A percentile compares a stretch with the other conserved stretches of the same genome.
Evolutionary conservation across 148 eudicot genomes (phyloP).

Genomic region (Diospyros lotus): DNA sequence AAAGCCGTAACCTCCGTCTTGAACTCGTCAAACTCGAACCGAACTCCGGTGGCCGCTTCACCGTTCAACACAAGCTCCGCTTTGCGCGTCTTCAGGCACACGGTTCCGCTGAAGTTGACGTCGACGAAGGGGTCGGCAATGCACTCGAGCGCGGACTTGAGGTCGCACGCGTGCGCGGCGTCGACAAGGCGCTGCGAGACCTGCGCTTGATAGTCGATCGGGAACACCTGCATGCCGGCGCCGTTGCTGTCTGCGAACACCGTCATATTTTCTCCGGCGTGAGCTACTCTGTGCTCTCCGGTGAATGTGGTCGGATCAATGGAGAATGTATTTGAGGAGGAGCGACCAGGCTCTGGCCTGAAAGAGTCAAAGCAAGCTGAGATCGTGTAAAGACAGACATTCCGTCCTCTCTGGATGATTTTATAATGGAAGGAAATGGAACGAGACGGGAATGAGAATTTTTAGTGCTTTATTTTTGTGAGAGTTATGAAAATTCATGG

Average conservation of each 20-base stretch:
- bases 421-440: too few relatives aligned
- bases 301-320: too few relatives aligned
- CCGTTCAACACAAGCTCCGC: slow-evolving; percentile 49
- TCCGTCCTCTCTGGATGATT: too few relatives aligned
- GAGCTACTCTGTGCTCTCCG: too few relatives aligned
- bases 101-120: slow-evolving; percentile 56
- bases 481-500: too few relatives aligned
- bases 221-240: slow-evolving; percentile 39
- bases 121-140: slow-evolving; percentile 47
- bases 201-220: slow-evolving; percentile 36
- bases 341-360: too few relatives aligned
- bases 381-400: too few relatives aligned
- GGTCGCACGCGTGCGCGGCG: slow-evolving; percentile 41
- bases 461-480: too few relatives aligned
- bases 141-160: slow-evolving; percentile 34
- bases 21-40: slow-evolving; percentile 57
- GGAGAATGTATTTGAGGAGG: too few relatives aligned
- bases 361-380: too few relatives aligned
- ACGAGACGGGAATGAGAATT: too few relatives aligned
- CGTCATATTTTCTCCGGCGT: slow-evolving; percentile 14
- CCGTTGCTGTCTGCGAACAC: slow-evolving; percentile 18
- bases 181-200: slow-evolving; percentile 48
- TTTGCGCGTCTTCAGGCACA: slow-evolving; percentile 37
- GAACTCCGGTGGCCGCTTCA: slow-evolving; percentile 44
- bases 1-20: slow-evolving; percentile 60